Evolutionary conservation across 495 filamentous ascomycete species (phyloP).

Genomic region (Penicillium tannophilum): DNA sequence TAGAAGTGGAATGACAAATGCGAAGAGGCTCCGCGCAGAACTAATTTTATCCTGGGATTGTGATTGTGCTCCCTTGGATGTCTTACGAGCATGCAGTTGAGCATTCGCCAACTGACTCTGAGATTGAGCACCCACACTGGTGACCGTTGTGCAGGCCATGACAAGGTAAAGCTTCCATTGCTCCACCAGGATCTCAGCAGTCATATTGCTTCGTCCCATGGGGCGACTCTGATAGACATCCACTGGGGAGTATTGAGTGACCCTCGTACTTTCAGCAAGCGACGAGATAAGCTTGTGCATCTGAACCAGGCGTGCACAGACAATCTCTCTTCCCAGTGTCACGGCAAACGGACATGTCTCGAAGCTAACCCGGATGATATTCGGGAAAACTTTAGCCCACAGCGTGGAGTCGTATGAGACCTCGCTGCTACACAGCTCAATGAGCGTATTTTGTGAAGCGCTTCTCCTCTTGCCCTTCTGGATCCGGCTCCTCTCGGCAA

Average conservation of each 20-base stretch:
- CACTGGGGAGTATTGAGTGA: conserved; percentile 57
- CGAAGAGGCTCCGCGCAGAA: conserved; percentile 85
- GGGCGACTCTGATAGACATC: conserved; percentile 51
- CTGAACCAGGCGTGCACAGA: conserved; percentile 87
- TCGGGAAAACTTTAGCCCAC: conserved; percentile 98
- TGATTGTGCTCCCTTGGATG: conserved; percentile 66
- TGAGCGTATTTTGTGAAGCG: conserved; percentile 79
- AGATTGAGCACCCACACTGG: conserved; percentile 72
- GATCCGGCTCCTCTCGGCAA: conserved; percentile 88
- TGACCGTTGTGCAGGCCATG: conserved; percentile 94
- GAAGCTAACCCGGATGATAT: conserved; percentile 86
- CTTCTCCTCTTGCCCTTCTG: conserved; percentile 88
- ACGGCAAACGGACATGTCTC: conserved; percentile 90
- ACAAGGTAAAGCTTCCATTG: conserved; percentile 99
- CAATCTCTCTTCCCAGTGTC: conserved; percentile 83
- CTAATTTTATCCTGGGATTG: conserved; percentile 75
- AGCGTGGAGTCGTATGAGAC: conserved; percentile 91
- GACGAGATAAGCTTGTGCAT: conserved; percentile 83
- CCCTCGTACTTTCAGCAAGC: conserved; percentile 72
- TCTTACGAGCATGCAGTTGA: conserved; percentile 78
- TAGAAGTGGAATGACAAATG: conserved; percentile 84
- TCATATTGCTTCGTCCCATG: conserved; percentile 64
- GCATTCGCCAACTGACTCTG: conserved; percentile 58
- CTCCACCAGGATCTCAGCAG: conserved; percentile 86
- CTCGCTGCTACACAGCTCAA: conserved; percentile 95